phyloP scores from a whole-genome alignment of 768 basidiomycete genomes.

The Termitomyces sp. region DNA sequence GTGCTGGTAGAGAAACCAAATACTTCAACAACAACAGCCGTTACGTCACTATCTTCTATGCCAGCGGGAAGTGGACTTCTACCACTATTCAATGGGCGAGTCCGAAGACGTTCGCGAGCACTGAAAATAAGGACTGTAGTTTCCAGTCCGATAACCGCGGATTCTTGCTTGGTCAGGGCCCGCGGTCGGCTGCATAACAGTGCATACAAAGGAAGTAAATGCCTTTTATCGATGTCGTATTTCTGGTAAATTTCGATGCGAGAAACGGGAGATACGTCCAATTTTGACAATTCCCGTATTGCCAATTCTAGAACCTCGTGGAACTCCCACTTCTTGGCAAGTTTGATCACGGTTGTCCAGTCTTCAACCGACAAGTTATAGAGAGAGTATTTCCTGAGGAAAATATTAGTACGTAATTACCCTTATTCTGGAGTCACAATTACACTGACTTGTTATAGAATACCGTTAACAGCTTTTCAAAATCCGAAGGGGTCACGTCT shows the following conservation, averaged over 20 bases:
- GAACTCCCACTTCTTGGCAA: slow-evolving; percentile 48
- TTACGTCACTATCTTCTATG: slow-evolving; percentile 24
- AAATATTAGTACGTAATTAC: neutral
- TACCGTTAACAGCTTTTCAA: slow-evolving; percentile 43
- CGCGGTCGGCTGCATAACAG: slow-evolving; percentile 43
- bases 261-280: neutral
- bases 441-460: slow-evolving; percentile 48
- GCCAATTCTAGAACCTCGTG: slow-evolving; percentile 40
- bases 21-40: slow-evolving; percentile 23
- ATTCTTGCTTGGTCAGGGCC: slow-evolving; percentile 49
- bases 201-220: slow-evolving; percentile 48
- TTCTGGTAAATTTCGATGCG: slow-evolving; percentile 46
- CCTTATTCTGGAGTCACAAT: neutral
- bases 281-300: slow-evolving; percentile 28
- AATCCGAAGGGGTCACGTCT: slow-evolving; percentile 31
- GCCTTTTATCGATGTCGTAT: slow-evolving; percentile 37
- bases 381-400: slow-evolving; percentile 43
- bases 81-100: slow-evolving; percentile 23
- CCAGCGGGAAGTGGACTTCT: slow-evolving; percentile 29
- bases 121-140: slow-evolving; percentile 44
- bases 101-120: slow-evolving; percentile 45
- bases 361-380: slow-evolving; percentile 43
- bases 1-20: neutral
- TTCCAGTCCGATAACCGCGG: slow-evolving; percentile 45
- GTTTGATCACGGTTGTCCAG: slow-evolving; percentile 50